Conservation (phyloP, 805 yeast species). For the Spathaspora girioi region DNA sequence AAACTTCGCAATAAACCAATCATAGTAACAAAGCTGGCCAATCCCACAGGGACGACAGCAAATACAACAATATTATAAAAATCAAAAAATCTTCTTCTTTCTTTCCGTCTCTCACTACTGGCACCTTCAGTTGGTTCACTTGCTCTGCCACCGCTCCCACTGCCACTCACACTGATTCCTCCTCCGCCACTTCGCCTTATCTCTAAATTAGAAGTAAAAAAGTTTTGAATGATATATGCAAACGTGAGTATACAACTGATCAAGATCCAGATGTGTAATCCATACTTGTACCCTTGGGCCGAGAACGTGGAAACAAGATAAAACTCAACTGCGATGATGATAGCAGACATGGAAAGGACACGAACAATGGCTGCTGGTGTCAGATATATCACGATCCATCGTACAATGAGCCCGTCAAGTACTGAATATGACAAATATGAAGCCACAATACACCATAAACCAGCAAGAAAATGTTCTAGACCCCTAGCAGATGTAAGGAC, state of each 20-base stretch:
- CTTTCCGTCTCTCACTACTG: constrained; percentile 18
- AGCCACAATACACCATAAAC: constrained; percentile 90
- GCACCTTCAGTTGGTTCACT: neutral
- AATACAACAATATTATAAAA: constrained; percentile 86
- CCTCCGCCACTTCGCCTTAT: constrained; percentile 28
- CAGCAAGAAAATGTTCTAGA: constrained; percentile 76
- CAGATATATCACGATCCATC: constrained; percentile 92
- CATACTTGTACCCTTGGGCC: constrained; percentile 67
- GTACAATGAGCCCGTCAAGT: constrained; percentile 81
- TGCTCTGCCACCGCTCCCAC: neutral
- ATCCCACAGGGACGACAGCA: constrained; percentile 97
- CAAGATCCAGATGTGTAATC: constrained; percentile 86
- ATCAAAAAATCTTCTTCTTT: constrained; percentile 65
- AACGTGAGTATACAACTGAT: constrained; percentile 82
- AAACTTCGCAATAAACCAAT: constrained; percentile 73
- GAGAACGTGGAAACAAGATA: constrained; percentile 58
- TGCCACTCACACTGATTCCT: neutral
- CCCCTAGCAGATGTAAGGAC: constrained; percentile 59
- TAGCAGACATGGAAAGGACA: constrained; percentile 76
- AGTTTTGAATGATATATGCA: constrained; percentile 80
- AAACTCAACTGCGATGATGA: constrained; percentile 68
- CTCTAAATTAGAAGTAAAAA: constrained; percentile 74
- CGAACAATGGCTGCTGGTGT: constrained; percentile 85
- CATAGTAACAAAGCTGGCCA: constrained; percentile 93
- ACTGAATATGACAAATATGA: constrained; percentile 81